Evolutionary conservation across 2,329 filamentous ascomycete genomes (phyloP), one percentile per base, ranked within the genome.

Genomic region (Xenoacremonium recifei): DNA sequence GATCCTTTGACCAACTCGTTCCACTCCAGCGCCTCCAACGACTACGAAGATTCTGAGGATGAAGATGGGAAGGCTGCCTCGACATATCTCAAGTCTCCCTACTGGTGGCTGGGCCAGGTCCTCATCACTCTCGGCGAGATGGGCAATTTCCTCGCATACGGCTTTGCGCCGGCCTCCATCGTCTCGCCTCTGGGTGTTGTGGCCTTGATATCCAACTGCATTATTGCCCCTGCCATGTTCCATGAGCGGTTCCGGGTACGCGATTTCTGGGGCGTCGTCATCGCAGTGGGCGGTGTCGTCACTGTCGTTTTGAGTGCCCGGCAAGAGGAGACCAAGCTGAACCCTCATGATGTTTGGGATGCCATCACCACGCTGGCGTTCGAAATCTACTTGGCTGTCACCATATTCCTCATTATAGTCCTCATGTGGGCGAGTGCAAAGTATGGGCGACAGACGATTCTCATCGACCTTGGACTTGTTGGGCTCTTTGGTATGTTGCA

Each of bases 121-220:
- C 75, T 99, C 45, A 99, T 99, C 80, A 89, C 85, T 1, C 71
- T 96, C 18, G 93, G 93, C 43, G 93, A 99, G 70, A 85, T 87
- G 61, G 93, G 93, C 38, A 99, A 99, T 64, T 99, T 99, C 61
- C 71, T 99, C 49, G 93, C 93, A 1, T 99, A 99, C 60, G 93
- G 93, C 18, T 99, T 99, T 63, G 93, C 93, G 21, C 93, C 93
- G 4, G 93, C 93, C 6, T 97, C 93, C 12, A 96, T 99, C 57
- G 93, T 99, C 31, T 96, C 91, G 23, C 93, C 93, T 0, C 75
- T 99, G 5, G 93, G 93, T 9, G 93, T 99, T n/a, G 93, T 99
- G 11, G 93, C 93, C 3, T 73, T 99, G 48, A 84, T 99, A 34
- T 96, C 91, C 33, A 99, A 99, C 68, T 99, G 93, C 66, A 80